These are phyloP conservation scores for Ascochyta pisi DNA, from an alignment of 2,329 filamentous ascomycete genomes.

Conservation along the genomic window DNA sequence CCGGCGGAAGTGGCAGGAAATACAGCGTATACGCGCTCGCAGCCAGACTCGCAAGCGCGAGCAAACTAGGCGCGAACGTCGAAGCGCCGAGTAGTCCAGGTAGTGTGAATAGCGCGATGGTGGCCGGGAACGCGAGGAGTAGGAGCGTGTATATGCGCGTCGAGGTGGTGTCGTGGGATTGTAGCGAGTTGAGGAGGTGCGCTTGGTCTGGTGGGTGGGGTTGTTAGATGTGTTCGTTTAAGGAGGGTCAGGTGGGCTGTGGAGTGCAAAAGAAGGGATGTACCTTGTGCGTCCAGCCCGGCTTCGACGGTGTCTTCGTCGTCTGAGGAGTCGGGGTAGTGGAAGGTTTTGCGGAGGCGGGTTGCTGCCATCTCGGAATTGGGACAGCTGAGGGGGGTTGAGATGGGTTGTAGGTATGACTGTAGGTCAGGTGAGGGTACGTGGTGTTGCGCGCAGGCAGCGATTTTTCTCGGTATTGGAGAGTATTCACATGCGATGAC, in stretches of 20 bases:
- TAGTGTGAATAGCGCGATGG: constrained; percentile 64
- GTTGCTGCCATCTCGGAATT: constrained; percentile 57
- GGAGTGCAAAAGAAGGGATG: background rate
- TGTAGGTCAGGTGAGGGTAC: too few species aligned
- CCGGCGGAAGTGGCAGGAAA: constrained; percentile 59
- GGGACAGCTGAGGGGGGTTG: background rate
- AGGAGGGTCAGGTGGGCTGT: background rate
- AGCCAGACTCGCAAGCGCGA: constrained; percentile 68
- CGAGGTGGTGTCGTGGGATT: constrained; percentile 47
- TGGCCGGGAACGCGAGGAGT: constrained; percentile 67
- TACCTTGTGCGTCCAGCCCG: constrained; percentile 79
- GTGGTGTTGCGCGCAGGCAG: constrained; percentile 18
- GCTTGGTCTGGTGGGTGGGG: constrained; percentile 36
- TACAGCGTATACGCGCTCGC: constrained; percentile 68
- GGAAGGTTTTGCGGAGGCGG: constrained; percentile 78
- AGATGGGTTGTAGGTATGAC: too few species aligned
- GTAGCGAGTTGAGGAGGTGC: constrained; percentile 34
- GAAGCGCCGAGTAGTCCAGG: constrained; percentile 53
- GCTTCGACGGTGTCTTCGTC: constrained; percentile 63
- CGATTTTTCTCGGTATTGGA: constrained; percentile 6
- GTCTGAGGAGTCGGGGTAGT: constrained; percentile 68
- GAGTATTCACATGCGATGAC: constrained; percentile 27
- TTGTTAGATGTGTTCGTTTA: background rate
- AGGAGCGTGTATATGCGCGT: constrained; percentile 58
- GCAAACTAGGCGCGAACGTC: constrained; percentile 57